phyloP scores from a whole-genome alignment of 139 green algal genomes.

The Dunaliella primolecta region DNA sequence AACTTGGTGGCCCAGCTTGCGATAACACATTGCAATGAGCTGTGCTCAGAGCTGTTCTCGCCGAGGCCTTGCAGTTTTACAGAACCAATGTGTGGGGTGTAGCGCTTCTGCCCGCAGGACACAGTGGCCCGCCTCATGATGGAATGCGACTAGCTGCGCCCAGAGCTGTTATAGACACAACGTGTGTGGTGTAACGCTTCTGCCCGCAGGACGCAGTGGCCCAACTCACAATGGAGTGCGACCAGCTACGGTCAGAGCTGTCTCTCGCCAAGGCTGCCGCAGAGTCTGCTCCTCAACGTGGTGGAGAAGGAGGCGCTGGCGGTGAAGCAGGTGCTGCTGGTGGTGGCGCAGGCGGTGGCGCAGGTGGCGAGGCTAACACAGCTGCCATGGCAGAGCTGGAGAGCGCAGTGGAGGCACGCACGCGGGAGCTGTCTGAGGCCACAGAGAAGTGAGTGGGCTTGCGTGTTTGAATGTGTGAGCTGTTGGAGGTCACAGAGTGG shows the following conservation, averaged over 20 bases:
- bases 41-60: too few relatives aligned
- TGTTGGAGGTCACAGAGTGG: neutral
- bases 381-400: slow-evolving; percentile 41
- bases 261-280: slow-evolving; percentile 22
- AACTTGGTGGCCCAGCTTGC: too few relatives aligned
- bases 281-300: neutral
- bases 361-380: slow-evolving; percentile 4
- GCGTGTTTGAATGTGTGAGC: neutral
- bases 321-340: neutral
- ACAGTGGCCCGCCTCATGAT: too few relatives aligned
- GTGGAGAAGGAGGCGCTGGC: too few relatives aligned
- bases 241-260: slow-evolving; percentile 35
- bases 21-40: too few relatives aligned
- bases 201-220: neutral
- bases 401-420: slow-evolving; percentile 36
- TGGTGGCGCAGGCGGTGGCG: neutral
- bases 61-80: too few relatives aligned
- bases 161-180: too few relatives aligned
- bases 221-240: slow-evolving; percentile 55
- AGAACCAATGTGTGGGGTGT: too few relatives aligned
- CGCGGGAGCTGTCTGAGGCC: slow-evolving; percentile 43
- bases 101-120: too few relatives aligned
- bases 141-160: too few relatives aligned
- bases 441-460: slow-evolving; percentile 29
- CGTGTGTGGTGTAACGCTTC: too few relatives aligned